Base-by-base conservation (phyloP, 495 filamentous ascomycete species). In the Delitschia confertaspora region DNA sequence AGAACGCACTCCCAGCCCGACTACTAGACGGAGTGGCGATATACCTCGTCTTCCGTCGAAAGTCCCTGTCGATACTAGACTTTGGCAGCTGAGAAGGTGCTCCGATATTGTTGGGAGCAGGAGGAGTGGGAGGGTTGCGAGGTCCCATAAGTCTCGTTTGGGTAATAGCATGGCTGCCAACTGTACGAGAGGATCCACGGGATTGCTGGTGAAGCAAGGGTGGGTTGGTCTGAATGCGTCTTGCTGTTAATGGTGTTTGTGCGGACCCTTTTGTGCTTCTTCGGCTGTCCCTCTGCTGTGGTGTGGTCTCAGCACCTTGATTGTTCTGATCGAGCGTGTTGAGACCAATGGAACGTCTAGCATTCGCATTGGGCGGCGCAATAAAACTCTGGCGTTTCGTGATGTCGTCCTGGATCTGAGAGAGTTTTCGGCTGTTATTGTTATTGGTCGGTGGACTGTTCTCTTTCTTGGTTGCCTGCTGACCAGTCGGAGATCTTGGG, bases 111-210 rank as follows among this genome's bases (percentile, higher is more conserved):
- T 25, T 20, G 31, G 9, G 8, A 16, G 14, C n/a, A 3, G 43
- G 17, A 7, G 37, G 49, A 10, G 49, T 53, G n/a, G 43, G 24
- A 19, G 43, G 31, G 32, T 38, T 19, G 13, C 47, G 21, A 11
- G 43, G 30, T 11, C 49, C 43, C 49, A 53, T 47, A 7, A 53
- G 38, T 36, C 49, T 36, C 17, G 49, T 23, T 34, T 53, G 49
- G 9, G 25, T 38, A 22, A 53, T 47, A 3, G 31, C 21, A 24
- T 18, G 18, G 34, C 35, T 20, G 20, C 36, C 41, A 4, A 30
- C 27, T 8, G 33, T 27, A 6, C 25, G 25, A 9, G 6, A 18
- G 3, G 16, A 13, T n/a, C n/a, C n/a, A 26, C n/a, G 29, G 6
- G 25, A 17, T 19, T 17, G 8, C 23, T 24, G 39, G 7, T 35